Evolutionary conservation across 2,329 filamentous ascomycete species (phyloP), one percentile per base, ranked within the genome.

Genomic region (Diaporthe sp.): DNA sequence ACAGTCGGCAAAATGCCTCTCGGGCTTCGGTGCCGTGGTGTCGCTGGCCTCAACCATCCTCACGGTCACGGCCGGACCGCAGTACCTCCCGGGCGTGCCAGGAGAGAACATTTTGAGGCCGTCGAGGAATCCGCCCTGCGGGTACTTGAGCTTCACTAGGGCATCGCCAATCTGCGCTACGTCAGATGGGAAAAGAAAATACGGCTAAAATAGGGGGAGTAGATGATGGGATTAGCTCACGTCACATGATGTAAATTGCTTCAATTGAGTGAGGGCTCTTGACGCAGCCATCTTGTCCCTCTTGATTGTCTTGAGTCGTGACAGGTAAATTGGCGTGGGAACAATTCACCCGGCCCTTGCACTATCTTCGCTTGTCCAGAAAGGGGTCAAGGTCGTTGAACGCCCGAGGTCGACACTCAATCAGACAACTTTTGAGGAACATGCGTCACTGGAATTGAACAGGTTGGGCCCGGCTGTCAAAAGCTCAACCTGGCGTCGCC

Each of bases 1-100:
- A 59, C 71, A 74, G 67, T 78, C 77, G 5, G 73, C 77, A 28
- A 79, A 78, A 17, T 79, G 77, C 65, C 55, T 59, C 10, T 74
- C 46, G 8, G 73, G 77, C 17, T 57, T 76, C 6, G 75, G 77
- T 3, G 74, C 34, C 3, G 71, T 61, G 6, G 37, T 69, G 19
- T 79, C 77, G 72, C 75, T 75, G 22, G 55, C n/a, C 61, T 75
- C 74, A 1, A 78, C 77, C 74, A 78, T 77, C 58, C 77, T 72
- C 17, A 79, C 77, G 1, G 78, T 79, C 15, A 78, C 58, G 19
- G 72, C 77, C 5, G 78, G 77, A 10, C 78, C 78, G 10, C 58
- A 53, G 13, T 55, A 49, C 31, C 19, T 62, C 22, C 37, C 65
- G 2, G 44, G 44, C 4, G 49, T 37, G 42, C 71, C 71, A 3